Evolutionary conservation across 1,139 yeast species (phyloP).

Genomic region (Chernovozyma aurita): DNA sequence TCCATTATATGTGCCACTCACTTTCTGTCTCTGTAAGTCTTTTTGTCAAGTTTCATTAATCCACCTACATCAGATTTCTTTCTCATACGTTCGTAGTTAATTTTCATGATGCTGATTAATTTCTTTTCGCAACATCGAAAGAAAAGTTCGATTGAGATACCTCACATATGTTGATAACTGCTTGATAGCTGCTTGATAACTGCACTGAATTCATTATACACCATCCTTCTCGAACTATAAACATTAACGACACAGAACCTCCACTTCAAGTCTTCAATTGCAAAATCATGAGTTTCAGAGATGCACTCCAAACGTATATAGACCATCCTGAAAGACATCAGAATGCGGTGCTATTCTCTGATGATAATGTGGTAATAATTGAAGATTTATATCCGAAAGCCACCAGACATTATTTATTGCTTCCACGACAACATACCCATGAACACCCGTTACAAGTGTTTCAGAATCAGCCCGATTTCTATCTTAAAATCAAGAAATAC

Average conservation of each 20-base stretch:
- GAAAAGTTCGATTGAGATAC: too few species aligned
- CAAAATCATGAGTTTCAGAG: constrained; percentile 30
- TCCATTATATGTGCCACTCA: too few species aligned
- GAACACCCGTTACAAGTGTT: constrained; percentile 55
- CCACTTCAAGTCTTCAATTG: too few species aligned
- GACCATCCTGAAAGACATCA: constrained; percentile 21
- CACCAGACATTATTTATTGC: constrained; percentile 52
- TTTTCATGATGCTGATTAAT: too few species aligned
- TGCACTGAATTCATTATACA: background rate
- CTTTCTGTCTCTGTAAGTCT: too few species aligned
- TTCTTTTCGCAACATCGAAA: background rate
- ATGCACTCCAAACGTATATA: constrained; percentile 32
- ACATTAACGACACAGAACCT: too few species aligned
- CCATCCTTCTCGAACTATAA: background rate
- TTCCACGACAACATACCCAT: constrained; percentile 49
- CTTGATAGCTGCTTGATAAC: too few species aligned
- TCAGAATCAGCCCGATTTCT: constrained; percentile 24
- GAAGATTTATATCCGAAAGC: constrained; percentile 66
- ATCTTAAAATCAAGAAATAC: constrained; percentile 28
- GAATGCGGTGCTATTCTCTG: constrained; percentile 34
- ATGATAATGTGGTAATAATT: constrained; percentile 53
- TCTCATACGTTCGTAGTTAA: too few species aligned
- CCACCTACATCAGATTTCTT: too few species aligned
- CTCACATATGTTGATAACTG: too few species aligned
- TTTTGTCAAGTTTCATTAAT: too few species aligned